A percentile compares a stretch with the other conserved stretches of the same genome.
Evolutionary conservation across 257 asterid species (phyloP).

Genomic region (Penstemon newberryi): DNA sequence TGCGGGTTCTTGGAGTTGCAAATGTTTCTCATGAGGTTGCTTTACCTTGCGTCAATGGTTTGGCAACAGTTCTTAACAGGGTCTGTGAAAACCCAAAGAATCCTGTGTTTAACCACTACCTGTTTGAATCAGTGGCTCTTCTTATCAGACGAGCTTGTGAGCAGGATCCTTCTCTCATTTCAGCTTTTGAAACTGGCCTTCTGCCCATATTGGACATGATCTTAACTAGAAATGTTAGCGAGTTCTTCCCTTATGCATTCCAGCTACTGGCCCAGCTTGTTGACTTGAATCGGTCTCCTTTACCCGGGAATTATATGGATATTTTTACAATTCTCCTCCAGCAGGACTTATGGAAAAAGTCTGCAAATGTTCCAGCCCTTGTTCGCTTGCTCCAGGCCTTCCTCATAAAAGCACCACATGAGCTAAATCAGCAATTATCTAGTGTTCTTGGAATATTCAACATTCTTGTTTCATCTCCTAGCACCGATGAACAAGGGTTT

Average conservation of each 20-base stretch:
- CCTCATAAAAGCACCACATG: constrained; percentile 83
- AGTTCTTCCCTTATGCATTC: constrained; percentile 90
- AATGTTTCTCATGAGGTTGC: constrained; percentile 72
- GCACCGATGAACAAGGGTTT: constrained; percentile 88
- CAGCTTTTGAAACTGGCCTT: constrained; percentile 74
- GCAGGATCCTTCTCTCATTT: constrained; percentile 67
- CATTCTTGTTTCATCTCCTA: constrained; percentile 58
- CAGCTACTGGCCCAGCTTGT: constrained; percentile 95
- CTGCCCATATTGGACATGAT: constrained; percentile 72
- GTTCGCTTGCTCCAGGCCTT: constrained; percentile 92
- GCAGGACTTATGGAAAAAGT: constrained; percentile 83
- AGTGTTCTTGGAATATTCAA: constrained; percentile 77
- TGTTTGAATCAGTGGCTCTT: constrained; percentile 86
- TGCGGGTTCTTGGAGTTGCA: constrained; percentile 92
- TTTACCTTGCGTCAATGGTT: constrained; percentile 74
- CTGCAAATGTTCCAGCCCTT: constrained; percentile 89
- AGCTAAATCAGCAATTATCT: constrained; percentile 72
- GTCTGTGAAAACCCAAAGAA: constrained; percentile 87
- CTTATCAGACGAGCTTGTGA: constrained; percentile 73
- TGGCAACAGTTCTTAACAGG: constrained; percentile 60
- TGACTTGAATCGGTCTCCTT: constrained; percentile 66
- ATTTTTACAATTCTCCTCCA: constrained; percentile 73
- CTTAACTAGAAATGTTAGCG: constrained; percentile 65
- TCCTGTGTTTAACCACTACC: constrained; percentile 78
- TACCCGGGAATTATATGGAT: constrained; percentile 69